A percentile compares a stretch with the other conserved stretches of the same genome.
phyloP scores from a whole-genome alignment of 768 basidiomycete genomes.

The Russula olivacea region DNA sequence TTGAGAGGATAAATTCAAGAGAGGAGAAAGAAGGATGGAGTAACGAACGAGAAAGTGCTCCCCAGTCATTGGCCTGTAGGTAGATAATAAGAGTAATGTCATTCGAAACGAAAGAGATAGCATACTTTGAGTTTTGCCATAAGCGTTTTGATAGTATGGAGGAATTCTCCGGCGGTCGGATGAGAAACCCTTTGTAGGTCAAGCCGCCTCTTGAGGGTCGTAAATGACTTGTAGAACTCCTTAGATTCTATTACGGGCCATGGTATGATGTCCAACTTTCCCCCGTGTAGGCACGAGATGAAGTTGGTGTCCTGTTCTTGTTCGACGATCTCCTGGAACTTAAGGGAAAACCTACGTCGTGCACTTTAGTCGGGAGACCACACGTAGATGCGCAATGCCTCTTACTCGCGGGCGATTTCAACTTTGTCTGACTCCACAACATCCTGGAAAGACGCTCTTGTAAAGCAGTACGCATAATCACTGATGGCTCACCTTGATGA shows the following conservation, averaged over 20 bases:
- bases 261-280: conserved; percentile 51
- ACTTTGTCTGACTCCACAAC: conserved; percentile 55
- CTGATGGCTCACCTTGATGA: conserved; percentile 46
- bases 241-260: conserved; percentile 62
- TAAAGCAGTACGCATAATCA: not conserved
- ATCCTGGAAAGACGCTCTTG: conserved; percentile 38
- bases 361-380: not conserved
- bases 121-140: conserved; percentile 17
- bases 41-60: conserved; percentile 51
- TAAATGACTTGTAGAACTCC: conserved; percentile 52
- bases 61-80: conserved; percentile 56
- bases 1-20: not conserved
- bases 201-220: conserved; percentile 40
- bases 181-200: conserved; percentile 48
- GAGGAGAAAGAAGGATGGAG: not conserved
- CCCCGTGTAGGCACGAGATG: conserved; percentile 54
- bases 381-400: not conserved
- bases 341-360: conserved; percentile 43
- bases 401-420: conserved; percentile 55
- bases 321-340: conserved; percentile 55
- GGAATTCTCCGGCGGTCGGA: conserved; percentile 46
- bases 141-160: conserved; percentile 11
- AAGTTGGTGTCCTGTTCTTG: conserved; percentile 58
- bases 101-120: too few species aligned
- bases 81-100: not conserved